Evolutionary conservation across 2,329 filamentous ascomycete genomes (phyloP).

Genomic region (Colletotrichum agaves): DNA sequence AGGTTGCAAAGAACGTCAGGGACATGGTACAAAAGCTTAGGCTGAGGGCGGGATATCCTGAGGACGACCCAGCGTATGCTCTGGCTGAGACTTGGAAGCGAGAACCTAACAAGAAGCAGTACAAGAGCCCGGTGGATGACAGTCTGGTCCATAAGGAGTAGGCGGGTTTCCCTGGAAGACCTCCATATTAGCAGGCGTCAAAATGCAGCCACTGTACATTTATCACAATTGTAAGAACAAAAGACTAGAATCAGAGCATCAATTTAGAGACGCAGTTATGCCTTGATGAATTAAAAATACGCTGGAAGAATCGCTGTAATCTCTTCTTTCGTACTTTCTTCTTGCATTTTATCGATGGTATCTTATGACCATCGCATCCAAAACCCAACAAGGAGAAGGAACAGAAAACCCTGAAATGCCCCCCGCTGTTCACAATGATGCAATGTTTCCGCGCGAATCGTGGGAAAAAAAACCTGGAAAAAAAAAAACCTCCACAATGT

Average conservation of each 20-base stretch:
- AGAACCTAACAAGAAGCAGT: constrained; percentile 59
- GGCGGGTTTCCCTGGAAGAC: not conserved
- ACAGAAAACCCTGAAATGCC: not conserved
- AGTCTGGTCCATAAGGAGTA: constrained; percentile 53
- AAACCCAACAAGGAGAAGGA: not conserved
- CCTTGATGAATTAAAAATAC: no score
- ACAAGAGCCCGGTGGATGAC: constrained; percentile 65
- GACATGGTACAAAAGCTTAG: constrained; percentile 84
- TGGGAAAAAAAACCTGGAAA: no score
- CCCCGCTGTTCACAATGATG: not conserved
- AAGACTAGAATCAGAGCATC: no score
- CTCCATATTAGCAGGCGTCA: not conserved
- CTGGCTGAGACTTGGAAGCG: constrained; percentile 83
- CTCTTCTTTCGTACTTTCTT: no score
- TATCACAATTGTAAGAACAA: no score
- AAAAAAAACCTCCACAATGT: no score
- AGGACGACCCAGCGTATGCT: constrained; percentile 81
- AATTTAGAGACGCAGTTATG: no score
- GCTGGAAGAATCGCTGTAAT: no score
- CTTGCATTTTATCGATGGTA: no score
- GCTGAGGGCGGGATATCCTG: constrained; percentile 75
- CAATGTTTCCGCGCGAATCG: not conserved
- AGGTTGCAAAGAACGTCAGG: constrained; percentile 82
- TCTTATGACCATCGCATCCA: not conserved
- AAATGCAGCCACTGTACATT: not conserved